phyloP scores from a whole-genome alignment of 768 basidiomycete species.

The Mrakia gelida region DNA sequence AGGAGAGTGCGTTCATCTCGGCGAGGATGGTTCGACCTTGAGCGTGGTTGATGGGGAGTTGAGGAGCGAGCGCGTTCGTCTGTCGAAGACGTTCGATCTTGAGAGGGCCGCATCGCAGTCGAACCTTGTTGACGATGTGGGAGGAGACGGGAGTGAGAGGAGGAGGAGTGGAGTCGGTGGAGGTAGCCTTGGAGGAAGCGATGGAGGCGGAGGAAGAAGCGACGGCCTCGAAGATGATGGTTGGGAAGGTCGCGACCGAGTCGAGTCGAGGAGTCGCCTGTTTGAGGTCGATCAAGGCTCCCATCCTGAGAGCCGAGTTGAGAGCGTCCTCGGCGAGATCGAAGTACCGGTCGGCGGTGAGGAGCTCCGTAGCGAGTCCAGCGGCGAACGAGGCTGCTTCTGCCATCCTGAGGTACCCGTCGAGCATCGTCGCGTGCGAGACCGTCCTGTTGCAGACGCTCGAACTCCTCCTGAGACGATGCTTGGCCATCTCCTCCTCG shows the following conservation, averaged over 20 bases:
- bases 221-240: background rate
- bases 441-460: constrained; percentile 15
- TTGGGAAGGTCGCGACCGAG: background rate
- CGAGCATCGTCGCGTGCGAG: constrained; percentile 16
- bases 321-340: constrained; percentile 28
- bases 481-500: constrained; percentile 10
- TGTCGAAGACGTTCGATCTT: constrained; percentile 28
- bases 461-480: constrained; percentile 5
- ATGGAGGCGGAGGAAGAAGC: background rate
- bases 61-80: constrained; percentile 19
- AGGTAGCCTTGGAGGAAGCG: background rate
- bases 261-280: background rate
- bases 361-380: constrained; percentile 20
- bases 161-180: background rate
- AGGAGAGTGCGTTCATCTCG: constrained; percentile 12
- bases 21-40: constrained; percentile 16
- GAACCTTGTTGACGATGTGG: constrained; percentile 14
- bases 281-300: background rate
- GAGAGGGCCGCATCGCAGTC: constrained; percentile 19
- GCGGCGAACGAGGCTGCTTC: constrained; percentile 26
- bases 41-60: constrained; percentile 22
- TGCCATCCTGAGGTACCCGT: constrained; percentile 8
- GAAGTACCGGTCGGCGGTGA: constrained; percentile 24
- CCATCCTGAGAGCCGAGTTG: constrained; percentile 4
- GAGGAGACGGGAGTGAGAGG: background rate